Percentiles rank a stretch among this genome's conserved stretches.
Conservation (phyloP, 2,329 filamentous ascomycete genomes). For the Trichoderma hamatum region DNA sequence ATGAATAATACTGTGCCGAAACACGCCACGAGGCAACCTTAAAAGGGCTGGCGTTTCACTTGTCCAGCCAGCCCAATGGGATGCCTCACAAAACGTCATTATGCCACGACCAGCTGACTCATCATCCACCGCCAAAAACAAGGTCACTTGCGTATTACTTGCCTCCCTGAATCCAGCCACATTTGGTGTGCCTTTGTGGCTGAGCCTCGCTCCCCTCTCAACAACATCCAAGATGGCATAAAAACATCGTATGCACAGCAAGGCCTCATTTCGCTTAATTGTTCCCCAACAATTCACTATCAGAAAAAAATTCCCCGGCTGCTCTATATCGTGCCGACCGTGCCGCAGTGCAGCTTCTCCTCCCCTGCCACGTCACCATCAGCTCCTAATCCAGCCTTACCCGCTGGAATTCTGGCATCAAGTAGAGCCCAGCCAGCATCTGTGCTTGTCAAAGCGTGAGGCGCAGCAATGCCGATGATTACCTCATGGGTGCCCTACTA, state of each 20-base stretch:
- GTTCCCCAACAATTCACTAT: background rate
- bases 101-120: background rate
- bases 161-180: background rate
- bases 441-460: constrained; percentile 15
- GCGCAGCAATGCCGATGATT: constrained; percentile 11
- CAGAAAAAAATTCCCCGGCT: background rate
- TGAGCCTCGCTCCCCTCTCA: background rate
- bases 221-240: background rate
- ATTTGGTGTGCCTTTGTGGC: background rate
- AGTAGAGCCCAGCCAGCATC: background rate
- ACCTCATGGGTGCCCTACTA: background rate
- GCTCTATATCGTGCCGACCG: constrained; percentile 6
- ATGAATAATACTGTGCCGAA: background rate
- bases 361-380: constrained; percentile 4
- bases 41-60: background rate
- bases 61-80: constrained; percentile 7
- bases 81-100: constrained; percentile 13
- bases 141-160: background rate
- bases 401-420: background rate
- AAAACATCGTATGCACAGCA: background rate
- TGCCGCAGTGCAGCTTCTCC: background rate
- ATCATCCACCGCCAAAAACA: background rate
- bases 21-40: constrained; percentile 7
- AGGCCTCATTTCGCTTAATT: constrained; percentile 13
- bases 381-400: background rate